Evolutionary conservation across 352 stramenopile genomes (phyloP).

Genomic region (Phytopythium kandeliae): DNA sequence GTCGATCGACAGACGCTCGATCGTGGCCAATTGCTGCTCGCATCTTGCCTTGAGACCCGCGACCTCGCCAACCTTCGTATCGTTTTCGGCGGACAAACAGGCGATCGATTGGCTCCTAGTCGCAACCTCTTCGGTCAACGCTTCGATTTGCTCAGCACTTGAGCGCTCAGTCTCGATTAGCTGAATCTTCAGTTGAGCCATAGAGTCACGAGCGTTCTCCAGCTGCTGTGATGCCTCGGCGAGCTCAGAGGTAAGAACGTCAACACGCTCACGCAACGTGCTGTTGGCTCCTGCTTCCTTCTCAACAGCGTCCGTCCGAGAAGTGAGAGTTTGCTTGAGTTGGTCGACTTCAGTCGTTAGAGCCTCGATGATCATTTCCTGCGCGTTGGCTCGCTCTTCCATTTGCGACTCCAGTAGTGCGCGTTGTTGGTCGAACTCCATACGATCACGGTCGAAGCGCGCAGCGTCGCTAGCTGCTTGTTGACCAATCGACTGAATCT

Average conservation of each 20-base stretch:
- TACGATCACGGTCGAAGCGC: not conserved
- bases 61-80: not conserved
- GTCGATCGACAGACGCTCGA: not conserved
- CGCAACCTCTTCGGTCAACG: not conserved
- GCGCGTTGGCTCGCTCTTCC: not conserved
- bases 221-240: not conserved
- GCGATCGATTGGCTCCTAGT: not conserved
- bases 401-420: not conserved
- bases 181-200: not conserved
- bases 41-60: not conserved
- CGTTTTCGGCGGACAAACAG: not conserved
- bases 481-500: not conserved
- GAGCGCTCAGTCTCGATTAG: not conserved
- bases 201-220: not conserved
- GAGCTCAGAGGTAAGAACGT: not conserved
- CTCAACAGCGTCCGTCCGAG: not conserved
- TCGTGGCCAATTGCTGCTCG: not conserved
- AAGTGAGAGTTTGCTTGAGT: not conserved
- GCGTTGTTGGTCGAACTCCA: not conserved
- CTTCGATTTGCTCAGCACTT: not conserved
- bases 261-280: not conserved
- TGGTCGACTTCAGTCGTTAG: not conserved
- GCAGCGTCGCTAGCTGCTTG: not conserved
- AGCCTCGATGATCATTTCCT: not conserved
- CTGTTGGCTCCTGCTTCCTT: not conserved